Evolutionary conservation across 768 basidiomycete species (phyloP).

Genomic region (Plicaturopsis crispa): DNA sequence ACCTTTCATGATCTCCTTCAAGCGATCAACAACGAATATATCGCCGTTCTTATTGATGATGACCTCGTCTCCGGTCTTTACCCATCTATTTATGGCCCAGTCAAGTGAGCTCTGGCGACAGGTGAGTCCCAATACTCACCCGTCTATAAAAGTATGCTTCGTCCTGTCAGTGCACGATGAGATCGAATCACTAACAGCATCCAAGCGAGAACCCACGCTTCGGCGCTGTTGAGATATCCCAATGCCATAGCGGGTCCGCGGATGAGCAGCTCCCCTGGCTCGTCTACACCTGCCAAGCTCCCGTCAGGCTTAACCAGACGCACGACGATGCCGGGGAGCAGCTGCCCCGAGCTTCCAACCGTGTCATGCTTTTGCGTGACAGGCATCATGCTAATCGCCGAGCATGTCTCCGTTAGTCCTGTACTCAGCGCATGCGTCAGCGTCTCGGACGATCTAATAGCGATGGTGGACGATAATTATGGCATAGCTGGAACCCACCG

Average conservation of each 20-base stretch:
- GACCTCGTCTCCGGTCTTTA: constrained; percentile 41
- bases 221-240: constrained; percentile 27
- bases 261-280: constrained; percentile 33
- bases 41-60: constrained; percentile 36
- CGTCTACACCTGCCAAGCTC: constrained; percentile 22
- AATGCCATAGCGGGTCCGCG: constrained; percentile 26
- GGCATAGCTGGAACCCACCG: constrained; percentile 25
- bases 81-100: too few relatives aligned
- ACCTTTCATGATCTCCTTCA: too few relatives aligned
- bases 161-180: constrained; percentile 15
- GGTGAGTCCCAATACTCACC: too few relatives aligned
- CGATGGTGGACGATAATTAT: background rate
- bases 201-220: constrained; percentile 32
- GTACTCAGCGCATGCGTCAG: constrained; percentile 29
- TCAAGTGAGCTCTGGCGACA: too few relatives aligned
- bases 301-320: constrained; percentile 32
- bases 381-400: constrained; percentile 25
- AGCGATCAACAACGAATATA: constrained; percentile 40
- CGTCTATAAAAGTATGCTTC: constrained; percentile 28
- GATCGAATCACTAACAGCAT: constrained; percentile 34
- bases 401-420: constrained; percentile 31
- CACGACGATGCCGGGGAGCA: constrained; percentile 28
- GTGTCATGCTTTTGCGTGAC: constrained; percentile 13
- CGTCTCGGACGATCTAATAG: constrained; percentile 6
- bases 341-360: constrained; percentile 29